A percentile compares a stretch with the other conserved stretches of the same genome.
Conservation (phyloP, 2,329 filamentous ascomycete genomes). For the Phialocephala sp. region DNA sequence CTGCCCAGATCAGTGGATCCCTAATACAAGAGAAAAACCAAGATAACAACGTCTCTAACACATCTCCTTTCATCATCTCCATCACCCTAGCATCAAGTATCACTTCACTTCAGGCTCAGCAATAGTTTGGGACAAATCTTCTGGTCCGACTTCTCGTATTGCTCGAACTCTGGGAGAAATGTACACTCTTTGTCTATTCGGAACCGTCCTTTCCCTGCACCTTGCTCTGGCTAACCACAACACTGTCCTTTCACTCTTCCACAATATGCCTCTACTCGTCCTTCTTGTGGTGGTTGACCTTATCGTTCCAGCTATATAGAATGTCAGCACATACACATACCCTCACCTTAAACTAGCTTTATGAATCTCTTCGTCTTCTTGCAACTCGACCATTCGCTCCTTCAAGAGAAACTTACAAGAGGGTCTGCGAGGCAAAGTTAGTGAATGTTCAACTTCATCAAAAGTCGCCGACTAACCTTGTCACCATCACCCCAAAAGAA, state of each 20-base stretch:
- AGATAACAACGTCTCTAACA: no score
- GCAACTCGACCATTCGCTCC: background rate
- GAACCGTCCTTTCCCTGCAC: conserved; percentile 7
- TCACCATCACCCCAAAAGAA: conserved; percentile 94
- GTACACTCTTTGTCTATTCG: conserved; percentile 30
- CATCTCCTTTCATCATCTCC: background rate
- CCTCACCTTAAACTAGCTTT: background rate
- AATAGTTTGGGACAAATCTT: background rate
- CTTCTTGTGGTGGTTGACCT: conserved; percentile 92
- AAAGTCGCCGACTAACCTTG: conserved; percentile 67
- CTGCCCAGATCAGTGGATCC: background rate
- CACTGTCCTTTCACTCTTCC: conserved; percentile 5
- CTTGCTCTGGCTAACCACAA: conserved; percentile 1
- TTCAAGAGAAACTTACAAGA: conserved; percentile 60
- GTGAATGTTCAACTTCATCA: conserved; percentile 18
- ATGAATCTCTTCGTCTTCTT: background rate
- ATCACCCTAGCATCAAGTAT: background rate
- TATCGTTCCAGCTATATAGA: conserved; percentile 81
- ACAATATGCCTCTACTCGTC: conserved; percentile 27
- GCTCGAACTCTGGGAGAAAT: conserved; percentile 35
- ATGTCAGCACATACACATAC: conserved; percentile 27
- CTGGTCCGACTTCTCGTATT: conserved; percentile 27
- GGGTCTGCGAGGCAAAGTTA: conserved; percentile 53
- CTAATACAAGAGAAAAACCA: background rate
- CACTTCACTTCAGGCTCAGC: background rate